These are phyloP conservation scores for Coelastrella sp. DNA, from an alignment of 139 green algal genomes.

Conservation along the genomic window DNA sequence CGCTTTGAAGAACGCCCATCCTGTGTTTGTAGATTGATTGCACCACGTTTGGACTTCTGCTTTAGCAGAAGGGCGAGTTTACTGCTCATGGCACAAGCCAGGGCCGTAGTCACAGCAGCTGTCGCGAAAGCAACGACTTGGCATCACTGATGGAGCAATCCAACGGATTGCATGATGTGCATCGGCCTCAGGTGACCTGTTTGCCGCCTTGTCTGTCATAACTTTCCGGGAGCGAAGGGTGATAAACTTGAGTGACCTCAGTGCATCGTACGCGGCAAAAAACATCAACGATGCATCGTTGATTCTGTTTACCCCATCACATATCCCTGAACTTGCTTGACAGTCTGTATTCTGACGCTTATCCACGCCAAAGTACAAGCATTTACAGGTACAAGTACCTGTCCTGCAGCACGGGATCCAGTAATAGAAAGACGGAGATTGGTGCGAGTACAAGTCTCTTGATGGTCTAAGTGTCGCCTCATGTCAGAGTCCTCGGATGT, in stretches of 20 bases:
- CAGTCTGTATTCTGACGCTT: too few species aligned
- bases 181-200: neutral
- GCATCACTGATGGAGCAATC: too few species aligned
- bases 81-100: constrained; percentile 24
- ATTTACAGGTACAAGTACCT: too few species aligned
- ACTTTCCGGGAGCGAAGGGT: neutral
- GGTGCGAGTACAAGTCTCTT: neutral
- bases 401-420: too few species aligned
- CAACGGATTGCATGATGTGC: neutral
- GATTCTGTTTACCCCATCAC: too few species aligned
- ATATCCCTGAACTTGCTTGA: too few species aligned
- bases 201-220: neutral
- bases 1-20: constrained; percentile 21
- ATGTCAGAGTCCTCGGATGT: neutral
- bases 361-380: too few species aligned
- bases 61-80: constrained; percentile 34
- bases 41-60: neutral
- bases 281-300: too few species aligned
- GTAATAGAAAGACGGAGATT: too few species aligned
- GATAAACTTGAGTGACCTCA: neutral
- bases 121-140: too few species aligned
- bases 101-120: neutral
- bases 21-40: neutral
- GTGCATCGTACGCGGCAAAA: too few species aligned
- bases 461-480: neutral